A percentile compares a stretch with the other conserved stretches of the same genome.
Conservation (phyloP, 257 asterid species). For the Lithospermum erythrorhizon region DNA sequence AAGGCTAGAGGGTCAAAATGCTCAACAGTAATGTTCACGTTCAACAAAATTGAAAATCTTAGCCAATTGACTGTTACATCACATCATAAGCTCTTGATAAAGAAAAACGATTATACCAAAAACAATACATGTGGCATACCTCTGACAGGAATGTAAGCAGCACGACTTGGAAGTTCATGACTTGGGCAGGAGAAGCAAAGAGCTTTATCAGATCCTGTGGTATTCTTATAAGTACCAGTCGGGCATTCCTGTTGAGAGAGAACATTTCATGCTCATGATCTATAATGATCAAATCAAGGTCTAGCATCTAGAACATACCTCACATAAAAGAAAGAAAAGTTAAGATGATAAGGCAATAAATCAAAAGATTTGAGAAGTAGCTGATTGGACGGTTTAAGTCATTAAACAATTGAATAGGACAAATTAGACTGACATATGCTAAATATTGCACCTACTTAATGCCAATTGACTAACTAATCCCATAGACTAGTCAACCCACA, state of each 20-base stretch:
- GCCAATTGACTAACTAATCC: not conserved
- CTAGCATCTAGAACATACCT: not conserved
- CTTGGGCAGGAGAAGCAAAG: conserved; percentile 79
- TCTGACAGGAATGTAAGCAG: conserved; percentile 60
- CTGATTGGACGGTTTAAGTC: not conserved
- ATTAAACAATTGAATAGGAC: not conserved
- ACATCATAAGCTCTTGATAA: not conserved
- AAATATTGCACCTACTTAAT: not conserved
- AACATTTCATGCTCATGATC: conserved; percentile 4
- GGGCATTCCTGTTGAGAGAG: conserved; percentile 73
- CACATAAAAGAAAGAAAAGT: not conserved
- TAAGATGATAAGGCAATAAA: not conserved
- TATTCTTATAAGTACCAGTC: conserved; percentile 79
- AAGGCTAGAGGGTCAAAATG: not conserved
- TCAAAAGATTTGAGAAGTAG: not conserved
- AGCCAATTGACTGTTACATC: not conserved
- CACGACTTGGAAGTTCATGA: conserved; percentile 79
- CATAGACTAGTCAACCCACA: not conserved
- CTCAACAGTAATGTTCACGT: not conserved
- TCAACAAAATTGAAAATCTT: not conserved
- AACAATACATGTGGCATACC: conserved; percentile 32
- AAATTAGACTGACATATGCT: not conserved
- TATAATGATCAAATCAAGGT: conserved; percentile 2
- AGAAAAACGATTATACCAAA: not conserved
- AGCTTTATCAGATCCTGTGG: conserved; percentile 71